phyloP scores from a whole-genome alignment of 345 rosid species.

The Viola odorata region DNA sequence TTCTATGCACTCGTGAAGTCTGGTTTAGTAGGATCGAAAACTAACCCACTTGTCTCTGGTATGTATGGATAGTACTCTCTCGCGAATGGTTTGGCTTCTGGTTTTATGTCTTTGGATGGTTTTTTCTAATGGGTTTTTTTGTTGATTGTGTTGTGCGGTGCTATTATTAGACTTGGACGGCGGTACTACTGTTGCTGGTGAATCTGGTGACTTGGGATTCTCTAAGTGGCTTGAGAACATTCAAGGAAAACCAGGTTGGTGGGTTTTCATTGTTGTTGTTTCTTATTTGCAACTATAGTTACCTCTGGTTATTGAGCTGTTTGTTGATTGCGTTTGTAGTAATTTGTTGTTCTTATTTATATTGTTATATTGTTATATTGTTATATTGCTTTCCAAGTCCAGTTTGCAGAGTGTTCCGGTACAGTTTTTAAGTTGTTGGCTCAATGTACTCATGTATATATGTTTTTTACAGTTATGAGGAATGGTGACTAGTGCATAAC shows the following conservation, averaged over 20 bases:
- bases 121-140: not conserved
- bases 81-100: not conserved
- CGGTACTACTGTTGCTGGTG: constrained; percentile 35
- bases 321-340: not conserved
- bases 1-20: constrained; percentile 74
- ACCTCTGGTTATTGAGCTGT: not conserved
- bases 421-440: not conserved
- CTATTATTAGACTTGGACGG: constrained; percentile 39
- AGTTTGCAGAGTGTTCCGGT: not conserved
- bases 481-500: too few relatives aligned
- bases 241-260: constrained; percentile 59
- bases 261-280: not conserved
- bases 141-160: not conserved
- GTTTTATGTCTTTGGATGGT: not conserved
- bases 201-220: constrained; percentile 75
- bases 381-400: not conserved
- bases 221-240: constrained; percentile 63
- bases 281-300: not conserved
- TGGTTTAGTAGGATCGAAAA: constrained; percentile 82
- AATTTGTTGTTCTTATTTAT: not conserved
- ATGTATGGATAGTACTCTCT: not conserved
- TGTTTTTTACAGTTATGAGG: too few relatives aligned
- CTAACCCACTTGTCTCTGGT: constrained; percentile 84
- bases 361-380: too few relatives aligned
- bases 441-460: too few relatives aligned